Evolutionary conservation across 306 rosid genomes (phyloP), one percentile per base, ranked within the genome.

Genomic region (Vigna angularis): DNA sequence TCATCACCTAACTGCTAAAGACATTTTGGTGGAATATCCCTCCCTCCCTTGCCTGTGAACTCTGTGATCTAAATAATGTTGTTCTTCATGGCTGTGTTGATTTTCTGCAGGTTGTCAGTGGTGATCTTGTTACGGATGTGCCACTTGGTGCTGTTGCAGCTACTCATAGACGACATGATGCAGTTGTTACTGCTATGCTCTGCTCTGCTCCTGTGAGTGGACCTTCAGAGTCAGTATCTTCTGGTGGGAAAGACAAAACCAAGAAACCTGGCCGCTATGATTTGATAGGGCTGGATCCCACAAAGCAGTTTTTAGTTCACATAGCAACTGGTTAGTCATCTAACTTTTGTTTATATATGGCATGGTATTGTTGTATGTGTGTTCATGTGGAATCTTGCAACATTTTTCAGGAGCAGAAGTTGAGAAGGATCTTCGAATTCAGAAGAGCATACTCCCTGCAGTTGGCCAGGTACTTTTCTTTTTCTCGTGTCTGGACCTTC

Each of bases 101-200:
- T 52, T 63, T 83, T 83, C 73, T 86, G 88, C 96, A 96, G 99
- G 93, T 93, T 85, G 91, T 96, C 69, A 93, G 94, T 78, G 99
- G 99, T 36, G 99, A 96, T 89, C 91, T 96, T 87, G 94, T 96
- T 77, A 91, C 97, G 68, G 96, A 96, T 85, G 97, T 96, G 73
- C 91, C 98, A 74, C 90, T 91, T 57, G 99, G 98, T 76, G 96
- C 90, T 44, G 93, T 96, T 61, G 99, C 99, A 38, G 97, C 99
- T 85, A 86, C 94, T 72, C 99, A 96, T 89, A 89, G 98, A 75
- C 93, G 94, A 11, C 91, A 96, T 78, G 98, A 89, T 84, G 99
- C 99, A 6, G 93, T 79, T 61, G 93, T 96, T 78, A 96, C 98
- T 71, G 92, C 94, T 70, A 91, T 96, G 99, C 96, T 93, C 56